Base-by-base conservation (phyloP, 225 moss, liverwort and hornwort species). In the Bryoerythrophyllum caledonicum region DNA sequence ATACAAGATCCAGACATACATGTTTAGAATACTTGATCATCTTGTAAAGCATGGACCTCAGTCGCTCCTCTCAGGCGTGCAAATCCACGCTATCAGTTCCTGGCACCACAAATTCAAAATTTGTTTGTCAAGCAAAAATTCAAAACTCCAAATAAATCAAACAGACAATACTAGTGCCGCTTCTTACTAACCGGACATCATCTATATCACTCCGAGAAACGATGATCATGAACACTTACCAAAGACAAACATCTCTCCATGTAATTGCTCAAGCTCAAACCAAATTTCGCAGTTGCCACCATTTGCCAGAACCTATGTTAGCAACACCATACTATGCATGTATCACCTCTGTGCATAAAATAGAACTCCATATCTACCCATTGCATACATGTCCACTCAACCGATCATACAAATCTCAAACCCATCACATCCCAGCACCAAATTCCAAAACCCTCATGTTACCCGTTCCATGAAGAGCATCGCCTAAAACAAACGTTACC, bases 231-330 rank as follows among this genome's bases (percentile, higher is more conserved):
- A 63, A 25, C 5, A 76, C 67, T 37, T 83, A 96, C 96, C 99
- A 99, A 93, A 10, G 99, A 99, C 56, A 99, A 72, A 79, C 99
- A 99, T 80, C 93, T 89, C 80, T 93, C 91, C 77, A 99, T 89
- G 62, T 93, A 95, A 68, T 91, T 95, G 73, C 78, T 90, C 56
- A 99, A 82, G 71, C 76, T 85, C 71, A 99, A 70, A 32, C 91
- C 94, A 61, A 82, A 83, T 76, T 86, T 89, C 8, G 78, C 81
- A 72, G 93, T 95, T 99, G 95, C 82, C 68, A 80, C 60, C 24
- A 82, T 32, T 17, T 3, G 43, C 59, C 61, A 24, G 55, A 41
- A 40, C 59, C 25, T 41, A 14, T 26, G 55, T 67, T 37, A 68
- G 24, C 14, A 56, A 56, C 10, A 70, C 52, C 61, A 24, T 10